Conservation (phyloP, 164 flowering plant species). For the Santalum album region DNA sequence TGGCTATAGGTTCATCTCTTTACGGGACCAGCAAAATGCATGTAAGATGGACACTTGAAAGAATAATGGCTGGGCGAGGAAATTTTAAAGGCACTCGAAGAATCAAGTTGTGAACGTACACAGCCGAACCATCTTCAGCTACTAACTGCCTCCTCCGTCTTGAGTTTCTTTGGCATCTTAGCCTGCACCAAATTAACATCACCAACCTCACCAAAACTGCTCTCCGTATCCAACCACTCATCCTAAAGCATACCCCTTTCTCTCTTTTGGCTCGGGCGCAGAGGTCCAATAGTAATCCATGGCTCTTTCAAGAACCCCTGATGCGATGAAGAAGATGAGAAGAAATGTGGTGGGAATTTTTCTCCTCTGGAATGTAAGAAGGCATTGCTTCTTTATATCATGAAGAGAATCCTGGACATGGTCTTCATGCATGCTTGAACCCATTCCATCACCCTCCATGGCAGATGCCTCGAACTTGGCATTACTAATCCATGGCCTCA, state of each 20-base stretch:
- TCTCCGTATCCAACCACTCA: constrained; percentile 76
- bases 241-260: constrained; percentile 88
- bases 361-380: constrained; percentile 60
- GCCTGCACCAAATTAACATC: constrained; percentile 57
- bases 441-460: constrained; percentile 27
- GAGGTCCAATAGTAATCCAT: constrained; percentile 56
- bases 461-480: constrained; percentile 84
- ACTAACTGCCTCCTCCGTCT: constrained; percentile 58
- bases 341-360: background rate
- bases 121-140: constrained; percentile 66
- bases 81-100: too few relatives aligned
- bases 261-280: constrained; percentile 83
- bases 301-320: constrained; percentile 79
- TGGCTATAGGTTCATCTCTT: too few relatives aligned
- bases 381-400: constrained; percentile 33
- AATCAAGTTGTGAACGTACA: constrained; percentile 31
- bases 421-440: constrained; percentile 27
- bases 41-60: too few relatives aligned
- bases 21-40: too few relatives aligned
- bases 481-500: constrained; percentile 90
- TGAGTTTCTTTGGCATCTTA: constrained; percentile 86
- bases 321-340: background rate
- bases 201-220: constrained; percentile 61
- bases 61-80: too few relatives aligned
- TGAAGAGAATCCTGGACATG: constrained; percentile 21